Evolutionary conservation across 495 filamentous ascomycete genomes (phyloP).

Genomic region (Jackrogersella multiformis): DNA sequence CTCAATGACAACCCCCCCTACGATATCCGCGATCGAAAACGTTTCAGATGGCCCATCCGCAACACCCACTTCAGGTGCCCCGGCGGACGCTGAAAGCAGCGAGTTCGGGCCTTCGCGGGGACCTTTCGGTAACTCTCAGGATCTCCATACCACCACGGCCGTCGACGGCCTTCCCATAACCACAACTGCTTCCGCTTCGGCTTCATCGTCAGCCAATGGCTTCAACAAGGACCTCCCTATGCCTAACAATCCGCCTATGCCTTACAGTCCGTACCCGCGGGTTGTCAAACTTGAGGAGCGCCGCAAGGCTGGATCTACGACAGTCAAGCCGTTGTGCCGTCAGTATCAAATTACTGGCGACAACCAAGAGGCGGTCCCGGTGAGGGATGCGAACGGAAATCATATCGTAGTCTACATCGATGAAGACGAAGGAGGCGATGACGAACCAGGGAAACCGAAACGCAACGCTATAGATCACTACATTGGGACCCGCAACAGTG

Average conservation of each 20-base stretch:
- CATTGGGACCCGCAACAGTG: constrained; percentile 6
- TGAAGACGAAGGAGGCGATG: constrained; percentile 56
- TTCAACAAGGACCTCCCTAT: constrained; percentile 22
- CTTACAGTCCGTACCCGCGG: constrained; percentile 65
- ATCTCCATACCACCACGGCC: constrained; percentile 6
- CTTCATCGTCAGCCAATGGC: constrained; percentile 15
- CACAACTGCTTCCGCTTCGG: constrained; percentile 11
- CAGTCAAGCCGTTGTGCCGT: constrained; percentile 68
- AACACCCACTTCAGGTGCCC: constrained; percentile 34
- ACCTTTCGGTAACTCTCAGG: constrained; percentile 13
- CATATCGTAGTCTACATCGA: constrained; percentile 65
- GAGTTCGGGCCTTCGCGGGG: constrained; percentile 19
- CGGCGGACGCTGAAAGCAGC: constrained; percentile 19
- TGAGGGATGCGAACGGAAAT: constrained; percentile 51
- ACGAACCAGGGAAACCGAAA: constrained; percentile 14
- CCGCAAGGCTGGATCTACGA: constrained; percentile 57
- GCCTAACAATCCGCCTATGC: constrained; percentile 27
- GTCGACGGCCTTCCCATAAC: not conserved
- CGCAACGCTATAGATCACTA: constrained; percentile 3
- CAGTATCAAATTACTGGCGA: constrained; percentile 71
- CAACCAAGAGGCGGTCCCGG: constrained; percentile 52
- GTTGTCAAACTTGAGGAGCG: constrained; percentile 84
- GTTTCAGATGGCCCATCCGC: not conserved
- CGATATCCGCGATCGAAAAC: constrained; percentile 1
- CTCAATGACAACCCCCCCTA: constrained; percentile 34